phyloP scores from a whole-genome alignment of 495 filamentous ascomycete species.

The Chaetomium cochliodes region DNA sequence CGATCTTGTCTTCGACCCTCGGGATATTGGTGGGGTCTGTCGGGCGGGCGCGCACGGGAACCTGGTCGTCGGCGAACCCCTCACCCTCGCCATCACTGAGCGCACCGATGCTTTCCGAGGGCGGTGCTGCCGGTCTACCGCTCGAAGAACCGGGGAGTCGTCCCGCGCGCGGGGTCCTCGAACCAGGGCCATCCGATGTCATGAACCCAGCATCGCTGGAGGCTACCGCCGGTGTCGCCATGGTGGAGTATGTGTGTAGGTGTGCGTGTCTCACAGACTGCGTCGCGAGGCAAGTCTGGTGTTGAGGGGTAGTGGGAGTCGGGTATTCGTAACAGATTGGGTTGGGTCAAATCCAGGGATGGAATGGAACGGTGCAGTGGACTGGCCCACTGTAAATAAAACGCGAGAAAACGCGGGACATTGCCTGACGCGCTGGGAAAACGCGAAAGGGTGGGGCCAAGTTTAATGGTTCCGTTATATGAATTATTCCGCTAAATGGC shows the following conservation, averaged over 20 bases:
- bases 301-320: constrained; percentile 4
- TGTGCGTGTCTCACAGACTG: constrained; percentile 11
- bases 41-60: constrained; percentile 55
- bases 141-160: constrained; percentile 51
- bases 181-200: constrained; percentile 44
- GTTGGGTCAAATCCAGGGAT: constrained; percentile 9
- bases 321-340: constrained; percentile 6
- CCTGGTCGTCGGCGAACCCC: constrained; percentile 58
- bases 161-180: constrained; percentile 40
- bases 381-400: constrained; percentile 28
- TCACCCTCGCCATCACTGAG: constrained; percentile 62
- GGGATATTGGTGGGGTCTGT: constrained; percentile 65
- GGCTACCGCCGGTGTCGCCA: constrained; percentile 39
- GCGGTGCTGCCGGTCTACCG: constrained; percentile 59
- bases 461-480: constrained; percentile 29
- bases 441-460: constrained; percentile 22
- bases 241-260: constrained; percentile 20
- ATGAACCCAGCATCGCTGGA: constrained; percentile 47
- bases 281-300: constrained; percentile 13
- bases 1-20: constrained; percentile 81
- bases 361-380: background rate
- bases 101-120: constrained; percentile 63
- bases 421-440: constrained; percentile 21
- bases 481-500: background rate
- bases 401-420: constrained; percentile 39